A percentile compares a stretch with the other conserved stretches of the same genome.
phyloP scores from a whole-genome alignment of 257 asterid genomes.

The Ilex aquifolium region DNA sequence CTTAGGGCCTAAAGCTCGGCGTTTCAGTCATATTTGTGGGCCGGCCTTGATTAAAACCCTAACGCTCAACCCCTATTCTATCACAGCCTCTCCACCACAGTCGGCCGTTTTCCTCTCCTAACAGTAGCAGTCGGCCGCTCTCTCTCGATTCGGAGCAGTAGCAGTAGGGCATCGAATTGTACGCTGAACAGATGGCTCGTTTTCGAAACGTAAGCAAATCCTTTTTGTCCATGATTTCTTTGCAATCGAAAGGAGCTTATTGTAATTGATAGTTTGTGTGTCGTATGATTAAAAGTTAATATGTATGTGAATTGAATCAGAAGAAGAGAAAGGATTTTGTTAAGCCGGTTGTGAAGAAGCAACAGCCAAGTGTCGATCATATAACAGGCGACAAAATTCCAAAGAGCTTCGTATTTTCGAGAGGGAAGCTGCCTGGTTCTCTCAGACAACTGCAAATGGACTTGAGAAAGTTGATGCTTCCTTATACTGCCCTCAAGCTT shows the following conservation, averaged over 20 bases:
- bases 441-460: slow-evolving; percentile 78
- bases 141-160: too few species aligned
- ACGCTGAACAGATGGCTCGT: slow-evolving; percentile 50
- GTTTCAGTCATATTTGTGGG: too few species aligned
- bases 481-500: slow-evolving; percentile 88
- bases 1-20: too few species aligned
- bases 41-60: too few species aligned
- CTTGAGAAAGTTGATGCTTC: slow-evolving; percentile 88
- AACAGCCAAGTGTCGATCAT: slow-evolving; percentile 62
- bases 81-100: too few species aligned
- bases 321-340: slow-evolving; percentile 60
- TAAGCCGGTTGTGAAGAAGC: slow-evolving; percentile 40
- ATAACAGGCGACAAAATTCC: slow-evolving; percentile 91
- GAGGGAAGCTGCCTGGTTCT: slow-evolving; percentile 78
- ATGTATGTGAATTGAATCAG: slow-evolving; percentile 14
- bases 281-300: neutral
- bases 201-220: slow-evolving; percentile 44
- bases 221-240: neutral
- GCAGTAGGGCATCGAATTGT: neutral
- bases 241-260: neutral
- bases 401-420: slow-evolving; percentile 70
- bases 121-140: too few species aligned
- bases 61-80: too few species aligned
- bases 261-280: neutral
- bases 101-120: too few species aligned